A percentile compares a stretch with the other conserved stretches of the same genome.
phyloP scores from a whole-genome alignment of 2,329 filamentous ascomycete species.

The Paecilomyces niveus region DNA sequence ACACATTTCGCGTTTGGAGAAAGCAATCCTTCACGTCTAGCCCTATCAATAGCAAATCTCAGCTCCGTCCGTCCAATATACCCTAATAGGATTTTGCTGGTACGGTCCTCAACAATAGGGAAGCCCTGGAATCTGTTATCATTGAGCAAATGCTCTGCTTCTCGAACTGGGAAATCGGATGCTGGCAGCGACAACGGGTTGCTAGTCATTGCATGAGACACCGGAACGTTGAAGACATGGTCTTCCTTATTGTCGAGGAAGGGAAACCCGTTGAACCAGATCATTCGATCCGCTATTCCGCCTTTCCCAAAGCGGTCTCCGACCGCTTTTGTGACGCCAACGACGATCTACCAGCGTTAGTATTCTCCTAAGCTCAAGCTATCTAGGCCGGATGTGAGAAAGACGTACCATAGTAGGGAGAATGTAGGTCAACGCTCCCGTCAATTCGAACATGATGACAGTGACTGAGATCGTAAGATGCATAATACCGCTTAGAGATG shows the following conservation, averaged over 20 bases:
- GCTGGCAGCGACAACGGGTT: slow-evolving; percentile 68
- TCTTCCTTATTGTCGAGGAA: slow-evolving; percentile 98
- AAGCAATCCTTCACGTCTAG: slow-evolving; percentile 62
- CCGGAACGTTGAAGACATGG: slow-evolving; percentile 90
- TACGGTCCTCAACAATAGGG: slow-evolving; percentile 72
- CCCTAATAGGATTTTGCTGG: slow-evolving; percentile 67
- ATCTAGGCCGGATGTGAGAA: background rate
- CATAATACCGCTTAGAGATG: slow-evolving; percentile 93
- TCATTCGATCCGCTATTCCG: slow-evolving; percentile 96
- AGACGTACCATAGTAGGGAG: slow-evolving; percentile 75
- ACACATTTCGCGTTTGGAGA: slow-evolving; percentile 63
- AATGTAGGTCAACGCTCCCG: slow-evolving; percentile 94
- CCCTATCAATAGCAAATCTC: slow-evolving; percentile 78
- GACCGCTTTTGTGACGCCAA: slow-evolving; percentile 91
- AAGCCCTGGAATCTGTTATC: slow-evolving; percentile 87
- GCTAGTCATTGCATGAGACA: slow-evolving; percentile 80
- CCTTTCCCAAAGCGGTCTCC: slow-evolving; percentile 88
- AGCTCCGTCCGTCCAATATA: slow-evolving; percentile 92
- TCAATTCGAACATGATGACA: slow-evolving; percentile 99
- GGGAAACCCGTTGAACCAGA: slow-evolving; percentile 96
- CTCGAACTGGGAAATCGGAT: slow-evolving; percentile 64
- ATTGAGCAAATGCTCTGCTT: slow-evolving; percentile 67
- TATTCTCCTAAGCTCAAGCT: background rate
- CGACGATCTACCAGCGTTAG: slow-evolving; percentile 61
- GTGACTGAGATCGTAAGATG: slow-evolving; percentile 95